Evolutionary conservation across 192 early-diverging fungal species (phyloP).

Genomic region (Paraglomus brasilianum): DNA sequence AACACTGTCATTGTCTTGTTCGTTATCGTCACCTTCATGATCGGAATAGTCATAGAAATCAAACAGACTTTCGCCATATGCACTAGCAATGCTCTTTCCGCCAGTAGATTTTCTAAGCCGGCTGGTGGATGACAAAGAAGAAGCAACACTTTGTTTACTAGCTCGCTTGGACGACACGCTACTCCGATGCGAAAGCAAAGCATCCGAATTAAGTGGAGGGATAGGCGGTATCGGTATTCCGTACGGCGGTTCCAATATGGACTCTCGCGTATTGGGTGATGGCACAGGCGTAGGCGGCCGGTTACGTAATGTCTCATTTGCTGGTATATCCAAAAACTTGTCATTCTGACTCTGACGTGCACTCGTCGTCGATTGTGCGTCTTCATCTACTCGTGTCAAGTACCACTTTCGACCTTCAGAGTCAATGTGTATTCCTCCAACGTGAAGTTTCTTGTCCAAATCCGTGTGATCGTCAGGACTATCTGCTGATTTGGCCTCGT

Average conservation of each 20-base stretch:
- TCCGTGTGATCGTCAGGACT: neutral
- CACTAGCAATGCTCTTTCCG: constrained; percentile 24
- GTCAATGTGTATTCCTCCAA: constrained; percentile 12
- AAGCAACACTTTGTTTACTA: constrained; percentile 21
- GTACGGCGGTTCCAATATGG: constrained; percentile 16
- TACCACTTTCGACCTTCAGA: constrained; percentile 24
- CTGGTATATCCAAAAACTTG: neutral
- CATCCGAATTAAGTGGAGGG: neutral
- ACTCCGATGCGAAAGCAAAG: neutral
- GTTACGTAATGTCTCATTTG: constrained; percentile 7
- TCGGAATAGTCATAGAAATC: constrained; percentile 30
- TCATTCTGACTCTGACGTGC: neutral
- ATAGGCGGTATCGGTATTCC: constrained; percentile 33
- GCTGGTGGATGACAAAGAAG: constrained; percentile 7
- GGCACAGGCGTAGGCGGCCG: constrained; percentile 27
- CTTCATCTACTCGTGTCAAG: neutral
- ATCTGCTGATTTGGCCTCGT: neutral
- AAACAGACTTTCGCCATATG: constrained; percentile 28
- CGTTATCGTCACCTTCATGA: constrained; percentile 28
- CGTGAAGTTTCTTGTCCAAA: neutral
- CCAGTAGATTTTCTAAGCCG: constrained; percentile 24
- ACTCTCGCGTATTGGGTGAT: constrained; percentile 7
- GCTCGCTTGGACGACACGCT: neutral
- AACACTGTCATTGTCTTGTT: neutral
- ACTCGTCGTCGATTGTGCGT: neutral